phyloP scores from a whole-genome alignment of 257 asterid genomes.

The Thymus mandschuricus region DNA sequence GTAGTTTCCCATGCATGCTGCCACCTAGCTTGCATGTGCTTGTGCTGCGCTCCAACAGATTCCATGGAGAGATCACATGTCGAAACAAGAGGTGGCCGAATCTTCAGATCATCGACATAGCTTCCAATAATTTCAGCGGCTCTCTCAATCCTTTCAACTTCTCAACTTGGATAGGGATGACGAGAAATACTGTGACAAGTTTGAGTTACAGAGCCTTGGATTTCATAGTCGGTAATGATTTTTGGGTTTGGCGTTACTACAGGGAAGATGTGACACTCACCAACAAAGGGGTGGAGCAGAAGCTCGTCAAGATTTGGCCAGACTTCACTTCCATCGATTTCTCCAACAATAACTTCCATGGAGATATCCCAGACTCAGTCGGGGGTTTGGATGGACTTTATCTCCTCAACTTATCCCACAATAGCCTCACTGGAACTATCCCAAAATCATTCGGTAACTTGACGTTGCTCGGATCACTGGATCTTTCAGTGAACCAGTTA shows the following conservation, averaged over 20 bases:
- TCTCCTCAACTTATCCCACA: constrained; percentile 40
- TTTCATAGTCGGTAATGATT: neutral
- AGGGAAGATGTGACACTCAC: constrained; percentile 32
- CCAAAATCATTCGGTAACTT: neutral
- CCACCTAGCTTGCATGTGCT: neutral
- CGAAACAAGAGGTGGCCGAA: neutral
- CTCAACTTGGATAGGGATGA: neutral
- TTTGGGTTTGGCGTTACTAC: neutral
- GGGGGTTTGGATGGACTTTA: constrained; percentile 43
- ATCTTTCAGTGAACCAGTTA: too few species aligned
- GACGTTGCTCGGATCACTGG: too few species aligned
- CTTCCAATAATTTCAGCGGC: neutral
- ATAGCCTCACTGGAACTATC: neutral
- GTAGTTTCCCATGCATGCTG: neutral
- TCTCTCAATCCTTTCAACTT: neutral
- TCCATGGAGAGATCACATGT: neutral
- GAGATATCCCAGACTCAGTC: constrained; percentile 43
- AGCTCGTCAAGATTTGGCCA: constrained; percentile 34
- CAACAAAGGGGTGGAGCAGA: constrained; percentile 38
- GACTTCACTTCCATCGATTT: constrained; percentile 47
- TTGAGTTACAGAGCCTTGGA: neutral
- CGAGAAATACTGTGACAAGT: neutral
- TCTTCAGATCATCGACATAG: neutral
- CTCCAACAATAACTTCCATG: constrained; percentile 52
- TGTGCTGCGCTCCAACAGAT: neutral